Percentiles rank a stretch among this genome's conserved stretches.
Conservation (phyloP, 805 yeast species). For the Hanseniaspora mollemarum region DNA sequence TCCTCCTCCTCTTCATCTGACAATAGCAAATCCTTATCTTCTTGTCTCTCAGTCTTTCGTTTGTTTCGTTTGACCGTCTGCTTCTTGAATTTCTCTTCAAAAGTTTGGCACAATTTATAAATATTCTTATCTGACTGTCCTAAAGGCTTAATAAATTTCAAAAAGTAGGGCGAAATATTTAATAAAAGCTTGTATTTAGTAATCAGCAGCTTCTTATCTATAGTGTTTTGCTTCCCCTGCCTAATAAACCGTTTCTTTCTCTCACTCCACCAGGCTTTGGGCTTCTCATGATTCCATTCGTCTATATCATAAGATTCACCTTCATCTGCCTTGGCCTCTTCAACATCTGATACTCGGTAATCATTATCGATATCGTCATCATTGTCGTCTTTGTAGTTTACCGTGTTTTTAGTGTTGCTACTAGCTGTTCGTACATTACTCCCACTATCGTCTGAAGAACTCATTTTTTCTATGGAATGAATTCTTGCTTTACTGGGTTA, state of each 20-base stretch:
- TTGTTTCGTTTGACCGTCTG: neutral
- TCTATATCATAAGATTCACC: slow-evolving; percentile 11
- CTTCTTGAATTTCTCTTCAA: slow-evolving; percentile 5
- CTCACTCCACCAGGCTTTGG: slow-evolving; percentile 10
- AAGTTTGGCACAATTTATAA: slow-evolving; percentile 3
- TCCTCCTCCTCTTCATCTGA: slow-evolving; percentile 35
- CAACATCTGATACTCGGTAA: slow-evolving; percentile 9
- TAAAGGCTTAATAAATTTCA: slow-evolving; percentile 7
- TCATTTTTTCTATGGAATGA: too few relatives aligned
- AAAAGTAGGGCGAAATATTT: slow-evolving; percentile 14
- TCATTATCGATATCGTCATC: too few relatives aligned
- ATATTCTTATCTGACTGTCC: slow-evolving; percentile 15
- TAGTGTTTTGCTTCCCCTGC: slow-evolving; percentile 14
- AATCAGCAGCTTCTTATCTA: slow-evolving; percentile 13
- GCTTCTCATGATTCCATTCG: slow-evolving; percentile 15
- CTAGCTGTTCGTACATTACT: too few relatives aligned
- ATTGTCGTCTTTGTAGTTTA: slow-evolving; percentile 13
- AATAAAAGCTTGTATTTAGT: slow-evolving; percentile 17
- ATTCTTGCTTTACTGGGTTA: too few relatives aligned
- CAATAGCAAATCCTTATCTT: slow-evolving; percentile 37
- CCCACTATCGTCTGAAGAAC: too few relatives aligned
- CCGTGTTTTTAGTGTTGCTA: too few relatives aligned
- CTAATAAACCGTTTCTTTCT: slow-evolving; percentile 2
- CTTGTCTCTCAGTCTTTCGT: slow-evolving; percentile 88
- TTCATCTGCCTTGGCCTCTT: neutral